A percentile compares a stretch with the other conserved stretches of the same genome.
These are phyloP conservation scores for Cryphonectria radicalis DNA, from an alignment of 2,329 filamentous ascomycete genomes.

Conservation along the genomic window DNA sequence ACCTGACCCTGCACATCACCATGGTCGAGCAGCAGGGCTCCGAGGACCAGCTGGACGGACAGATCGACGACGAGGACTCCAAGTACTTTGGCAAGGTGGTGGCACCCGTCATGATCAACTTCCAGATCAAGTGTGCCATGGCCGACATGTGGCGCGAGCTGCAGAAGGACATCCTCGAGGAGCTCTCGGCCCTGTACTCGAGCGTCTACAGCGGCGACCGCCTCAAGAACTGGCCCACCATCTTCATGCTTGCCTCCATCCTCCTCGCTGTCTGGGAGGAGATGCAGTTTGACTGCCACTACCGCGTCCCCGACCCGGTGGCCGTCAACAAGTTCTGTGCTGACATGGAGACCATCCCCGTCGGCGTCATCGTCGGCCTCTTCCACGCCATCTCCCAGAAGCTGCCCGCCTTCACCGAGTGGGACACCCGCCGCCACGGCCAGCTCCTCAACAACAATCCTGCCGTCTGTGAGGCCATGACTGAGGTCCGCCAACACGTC, in stretches of 20 bases:
- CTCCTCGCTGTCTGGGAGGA: slow-evolving; percentile 95
- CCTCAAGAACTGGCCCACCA: slow-evolving; percentile 98
- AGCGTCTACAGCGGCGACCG: slow-evolving; percentile 97
- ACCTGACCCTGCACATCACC: slow-evolving; percentile 91
- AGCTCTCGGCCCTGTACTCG: slow-evolving; percentile 91
- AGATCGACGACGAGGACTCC: slow-evolving; percentile 83
- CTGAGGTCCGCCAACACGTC: slow-evolving; percentile 90
- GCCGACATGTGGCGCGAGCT: slow-evolving; percentile 98
- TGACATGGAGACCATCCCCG: slow-evolving; percentile 95
- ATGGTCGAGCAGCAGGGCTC: slow-evolving; percentile 89
- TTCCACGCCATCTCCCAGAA: slow-evolving; percentile 99
- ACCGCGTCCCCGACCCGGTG: slow-evolving; percentile 82
- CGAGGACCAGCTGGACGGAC: slow-evolving; percentile 76
- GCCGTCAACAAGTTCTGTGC: slow-evolving; percentile 93
- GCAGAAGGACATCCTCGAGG: slow-evolving; percentile 93
- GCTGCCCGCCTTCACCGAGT: slow-evolving; percentile 87
- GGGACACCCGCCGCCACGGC: slow-evolving; percentile 91
- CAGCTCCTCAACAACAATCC: slow-evolving; percentile 88
- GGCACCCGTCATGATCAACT: slow-evolving; percentile 98
- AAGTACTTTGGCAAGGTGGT: slow-evolving; percentile 90
- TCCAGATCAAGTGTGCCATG: slow-evolving; percentile 97
- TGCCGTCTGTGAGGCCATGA: slow-evolving; percentile 94
- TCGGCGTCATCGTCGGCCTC: slow-evolving; percentile 93
- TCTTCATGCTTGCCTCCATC: slow-evolving; percentile 95
- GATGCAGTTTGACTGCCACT: slow-evolving; percentile 98